Conservation (phyloP, 495 filamentous ascomycete genomes). For the Hyaloscypha hepaticicola region DNA sequence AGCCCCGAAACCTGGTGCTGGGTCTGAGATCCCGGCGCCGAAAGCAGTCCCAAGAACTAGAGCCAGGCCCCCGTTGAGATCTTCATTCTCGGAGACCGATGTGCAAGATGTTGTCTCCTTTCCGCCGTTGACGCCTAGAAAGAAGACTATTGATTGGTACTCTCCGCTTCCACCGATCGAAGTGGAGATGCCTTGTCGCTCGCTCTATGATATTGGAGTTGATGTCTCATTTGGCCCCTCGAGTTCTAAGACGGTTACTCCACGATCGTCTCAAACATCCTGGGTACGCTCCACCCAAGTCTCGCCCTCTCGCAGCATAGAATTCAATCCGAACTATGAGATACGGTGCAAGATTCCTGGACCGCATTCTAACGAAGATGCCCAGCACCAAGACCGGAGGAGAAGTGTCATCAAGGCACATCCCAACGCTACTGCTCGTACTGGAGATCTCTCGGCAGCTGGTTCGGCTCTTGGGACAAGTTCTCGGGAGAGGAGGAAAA, state of each 20-base stretch:
- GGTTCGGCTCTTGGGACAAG: constrained; percentile 10
- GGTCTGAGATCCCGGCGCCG: neutral
- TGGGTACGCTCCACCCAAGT: neutral
- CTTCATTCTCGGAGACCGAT: neutral
- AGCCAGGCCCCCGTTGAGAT: neutral
- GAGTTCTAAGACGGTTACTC: constrained; percentile 3
- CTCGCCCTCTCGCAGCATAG: constrained; percentile 1
- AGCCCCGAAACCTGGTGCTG: neutral
- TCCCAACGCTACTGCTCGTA: constrained; percentile 16
- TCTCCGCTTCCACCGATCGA: constrained; percentile 27
- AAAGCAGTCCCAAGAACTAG: neutral
- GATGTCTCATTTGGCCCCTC: constrained; percentile 14
- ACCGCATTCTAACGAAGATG: neutral
- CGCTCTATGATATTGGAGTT: constrained; percentile 16
- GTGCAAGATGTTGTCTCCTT: constrained; percentile 27
- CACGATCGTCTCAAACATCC: constrained; percentile 4
- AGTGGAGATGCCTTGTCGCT: neutral
- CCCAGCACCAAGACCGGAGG: neutral
- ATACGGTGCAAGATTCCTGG: neutral
- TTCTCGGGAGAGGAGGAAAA: neutral
- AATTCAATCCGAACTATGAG: constrained; percentile 8
- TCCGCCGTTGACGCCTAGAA: constrained; percentile 20
- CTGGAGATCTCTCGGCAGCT: constrained; percentile 2
- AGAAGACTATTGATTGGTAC: constrained; percentile 24
- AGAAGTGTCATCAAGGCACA: constrained; percentile 10